A percentile compares a stretch with the other conserved stretches of the same genome.
These are phyloP conservation scores for Saccharomycopsis microspora DNA, from an alignment of 805 yeast species.

Conservation along the genomic window DNA sequence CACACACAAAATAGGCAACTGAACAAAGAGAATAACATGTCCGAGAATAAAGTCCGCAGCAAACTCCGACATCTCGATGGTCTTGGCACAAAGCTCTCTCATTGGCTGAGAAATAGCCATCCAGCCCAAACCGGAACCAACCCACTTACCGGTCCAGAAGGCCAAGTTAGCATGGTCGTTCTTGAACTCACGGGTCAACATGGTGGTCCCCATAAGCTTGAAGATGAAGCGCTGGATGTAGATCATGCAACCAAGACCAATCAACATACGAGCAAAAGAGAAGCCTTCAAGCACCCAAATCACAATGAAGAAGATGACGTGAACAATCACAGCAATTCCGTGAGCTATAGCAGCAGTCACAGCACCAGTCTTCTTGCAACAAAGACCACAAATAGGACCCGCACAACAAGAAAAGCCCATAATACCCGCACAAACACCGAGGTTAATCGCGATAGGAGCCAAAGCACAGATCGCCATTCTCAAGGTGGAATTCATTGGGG, in stretches of 20 bases:
- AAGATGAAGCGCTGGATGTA: constrained; percentile 48
- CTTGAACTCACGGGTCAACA: constrained; percentile 52
- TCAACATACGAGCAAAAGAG: constrained; percentile 45
- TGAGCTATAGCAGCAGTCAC: constrained; percentile 48
- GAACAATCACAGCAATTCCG: constrained; percentile 36
- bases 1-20: constrained; percentile 47
- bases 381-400: constrained; percentile 84
- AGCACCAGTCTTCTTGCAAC: constrained; percentile 36
- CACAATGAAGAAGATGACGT: constrained; percentile 46
- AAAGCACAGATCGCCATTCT: constrained; percentile 72
- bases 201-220: constrained; percentile 34
- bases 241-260: constrained; percentile 49
- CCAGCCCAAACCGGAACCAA: constrained; percentile 51
- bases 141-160: constrained; percentile 78
- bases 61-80: constrained; percentile 56
- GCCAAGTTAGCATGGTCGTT: constrained; percentile 52
- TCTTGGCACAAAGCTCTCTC: constrained; percentile 52
- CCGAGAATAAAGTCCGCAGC: constrained; percentile 52
- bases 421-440: constrained; percentile 73
- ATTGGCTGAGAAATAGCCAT: constrained; percentile 47
- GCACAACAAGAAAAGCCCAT: constrained; percentile 89
- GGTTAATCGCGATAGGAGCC: constrained; percentile 84
- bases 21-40: constrained; percentile 45
- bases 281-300: constrained; percentile 62
- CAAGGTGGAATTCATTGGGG: constrained; percentile 50